A percentile compares a stretch with the other conserved stretches of the same genome.
These are phyloP conservation scores for Dactylellina sp. DNA, from an alignment of 2,329 filamentous ascomycete genomes.

Conservation along the genomic window DNA sequence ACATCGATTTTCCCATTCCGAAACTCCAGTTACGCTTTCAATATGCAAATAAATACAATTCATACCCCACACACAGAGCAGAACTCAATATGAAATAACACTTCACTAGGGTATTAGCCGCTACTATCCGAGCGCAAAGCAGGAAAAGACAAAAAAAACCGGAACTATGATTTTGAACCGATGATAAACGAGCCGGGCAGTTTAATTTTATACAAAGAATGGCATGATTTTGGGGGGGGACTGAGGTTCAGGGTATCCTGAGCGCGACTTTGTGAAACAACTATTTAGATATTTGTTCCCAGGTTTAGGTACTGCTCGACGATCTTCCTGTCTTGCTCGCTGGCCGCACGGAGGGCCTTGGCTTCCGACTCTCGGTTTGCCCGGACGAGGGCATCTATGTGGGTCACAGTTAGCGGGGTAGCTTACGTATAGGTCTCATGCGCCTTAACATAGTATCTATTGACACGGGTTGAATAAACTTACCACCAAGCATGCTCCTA, in stretches of 20 bases:
- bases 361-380: conserved; percentile 54
- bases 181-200: conserved; percentile 25
- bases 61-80: neutral
- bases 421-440: neutral
- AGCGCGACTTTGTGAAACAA: neutral
- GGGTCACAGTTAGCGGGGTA: conserved; percentile 11
- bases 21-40: conserved; percentile 44
- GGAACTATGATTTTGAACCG: conserved; percentile 6
- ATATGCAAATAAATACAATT: conserved; percentile 30
- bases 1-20: conserved; percentile 30
- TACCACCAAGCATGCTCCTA: conserved; percentile 48
- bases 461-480: neutral
- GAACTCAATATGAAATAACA: conserved; percentile 19
- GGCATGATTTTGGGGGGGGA: conserved; percentile 12
- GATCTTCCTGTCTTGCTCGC: conserved; percentile 48
- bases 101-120: conserved; percentile 52
- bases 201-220: conserved; percentile 21
- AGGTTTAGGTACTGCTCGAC: conserved; percentile 52
- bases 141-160: conserved; percentile 3
- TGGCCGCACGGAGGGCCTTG: conserved; percentile 39
- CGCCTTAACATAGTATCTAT: neutral
- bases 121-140: conserved; percentile 33
- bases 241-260: neutral
- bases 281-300: conserved; percentile 33
- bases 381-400: conserved; percentile 44